Base-by-base conservation (phyloP, 306 rosid species). In the Nissolia schottii region DNA sequence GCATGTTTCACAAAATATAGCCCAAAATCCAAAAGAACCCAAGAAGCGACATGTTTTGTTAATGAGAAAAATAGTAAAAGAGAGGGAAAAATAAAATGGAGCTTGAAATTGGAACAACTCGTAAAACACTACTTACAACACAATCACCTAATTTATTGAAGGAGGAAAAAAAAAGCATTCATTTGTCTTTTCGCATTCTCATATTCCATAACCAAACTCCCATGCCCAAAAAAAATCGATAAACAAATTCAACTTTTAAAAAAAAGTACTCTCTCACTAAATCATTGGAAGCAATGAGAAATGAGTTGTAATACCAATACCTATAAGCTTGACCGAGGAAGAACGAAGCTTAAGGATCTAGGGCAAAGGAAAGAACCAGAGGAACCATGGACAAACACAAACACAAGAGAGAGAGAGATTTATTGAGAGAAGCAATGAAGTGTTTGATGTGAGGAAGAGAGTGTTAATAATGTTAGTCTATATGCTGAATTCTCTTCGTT, bases 261-360 rank as follows among this genome's bases (percentile, higher is more conserved):
- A 14, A 23, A 31, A 31, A 14, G 22, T 46, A 5, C 7, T 2
- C 19, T 34, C 14, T 40, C 40, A 15, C 40, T n/a, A 5, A 23
- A 0, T 28, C 15, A 12, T 15, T 23, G 57, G 18, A 60, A 57
- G 15, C 20, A 28, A 40, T 28, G 53, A 9, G 11, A 40, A 64
- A 75, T 2, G 4, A 75, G 51, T 34, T 22, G 45, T n/a, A n/a
- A n/a, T n/a, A n/a, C n/a, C 2, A 58, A 25, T 64, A 87, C 89
- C 87, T 66, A 65, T 22, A 11, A 53, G 50, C n/a, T n/a, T n/a
- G n/a, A n/a, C n/a, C n/a, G 12, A 29, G 9, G 51, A 70, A 66
- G 79, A 69, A n/a, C n/a, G n/a, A n/a, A n/a, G n/a, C n/a, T n/a
- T n/a, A n/a, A n/a, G n/a, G n/a, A n/a, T n/a, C n/a, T n/a, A n/a